Conservation (phyloP, 164 flowering plant genomes). For the Magnolia officinalis region DNA sequence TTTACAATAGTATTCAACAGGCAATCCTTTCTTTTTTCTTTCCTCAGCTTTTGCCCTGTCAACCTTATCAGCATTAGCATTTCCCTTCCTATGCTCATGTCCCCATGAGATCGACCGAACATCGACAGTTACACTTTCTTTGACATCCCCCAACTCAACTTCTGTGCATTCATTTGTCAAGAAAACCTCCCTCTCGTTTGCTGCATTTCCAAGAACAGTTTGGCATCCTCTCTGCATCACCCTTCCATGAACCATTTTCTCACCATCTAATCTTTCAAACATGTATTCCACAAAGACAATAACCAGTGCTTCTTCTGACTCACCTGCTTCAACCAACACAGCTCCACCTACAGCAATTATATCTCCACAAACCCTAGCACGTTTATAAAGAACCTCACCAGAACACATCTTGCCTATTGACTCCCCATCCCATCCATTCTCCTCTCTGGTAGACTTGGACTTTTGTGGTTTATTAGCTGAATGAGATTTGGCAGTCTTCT, state of each 20-base stretch:
- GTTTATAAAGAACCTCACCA: slow-evolving; percentile 52
- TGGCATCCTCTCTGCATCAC: slow-evolving; percentile 54
- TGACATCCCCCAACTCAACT: slow-evolving; percentile 52
- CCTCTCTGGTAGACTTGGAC: slow-evolving; percentile 17
- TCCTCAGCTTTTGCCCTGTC: slow-evolving; percentile 72
- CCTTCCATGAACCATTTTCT: slow-evolving; percentile 82
- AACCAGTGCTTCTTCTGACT: slow-evolving; percentile 35
- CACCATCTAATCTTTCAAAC: slow-evolving; percentile 58
- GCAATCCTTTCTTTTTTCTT: slow-evolving; percentile 63
- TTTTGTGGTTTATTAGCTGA: slow-evolving; percentile 26
- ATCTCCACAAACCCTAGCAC: slow-evolving; percentile 53
- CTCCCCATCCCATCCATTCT: slow-evolving; percentile 63
- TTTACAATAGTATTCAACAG: slow-evolving; percentile 78
- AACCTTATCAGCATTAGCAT: slow-evolving; percentile 39
- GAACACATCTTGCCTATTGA: slow-evolving; percentile 42
- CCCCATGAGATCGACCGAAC: slow-evolving; percentile 68
- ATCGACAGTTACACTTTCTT: slow-evolving; percentile 44
- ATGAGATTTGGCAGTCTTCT: slow-evolving; percentile 19
- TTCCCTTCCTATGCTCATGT: slow-evolving; percentile 63
- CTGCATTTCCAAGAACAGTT: slow-evolving; percentile 80
- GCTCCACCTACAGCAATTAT: slow-evolving; percentile 50
- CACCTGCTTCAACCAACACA: slow-evolving; percentile 50
- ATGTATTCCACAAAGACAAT: slow-evolving; percentile 81
- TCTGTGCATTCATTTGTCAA: slow-evolving; percentile 68
- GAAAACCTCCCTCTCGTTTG: slow-evolving; percentile 84